Percentiles rank a stretch among this genome's conserved stretches.
These are phyloP conservation scores for Chloris gayana DNA, from an alignment of 176 grass and related monocot genomes.

Conservation along the genomic window DNA sequence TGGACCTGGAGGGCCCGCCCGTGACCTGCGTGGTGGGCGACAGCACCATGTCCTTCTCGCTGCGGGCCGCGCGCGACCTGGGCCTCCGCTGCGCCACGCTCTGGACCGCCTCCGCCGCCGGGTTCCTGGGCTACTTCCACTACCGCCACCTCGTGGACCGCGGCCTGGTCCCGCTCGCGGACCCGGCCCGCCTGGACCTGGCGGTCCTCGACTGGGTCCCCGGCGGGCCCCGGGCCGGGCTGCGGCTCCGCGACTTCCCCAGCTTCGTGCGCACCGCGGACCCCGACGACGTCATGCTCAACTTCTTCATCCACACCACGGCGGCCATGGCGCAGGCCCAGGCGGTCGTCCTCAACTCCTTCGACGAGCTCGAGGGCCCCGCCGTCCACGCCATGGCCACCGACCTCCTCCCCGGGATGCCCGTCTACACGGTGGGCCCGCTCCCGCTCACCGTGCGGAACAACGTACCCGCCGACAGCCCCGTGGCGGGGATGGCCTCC, in stretches of 20 bases:
- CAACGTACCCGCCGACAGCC: conserved; percentile 26
- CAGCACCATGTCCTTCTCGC: conserved; percentile 47
- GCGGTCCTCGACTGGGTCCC: conserved; percentile 37
- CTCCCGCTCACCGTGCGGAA: conserved; percentile 32
- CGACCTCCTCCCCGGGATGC: not conserved
- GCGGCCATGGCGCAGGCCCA: conserved; percentile 35
- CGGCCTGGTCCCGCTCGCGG: conserved; percentile 43
- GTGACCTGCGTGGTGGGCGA: conserved; percentile 46
- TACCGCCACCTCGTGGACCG: conserved; percentile 46
- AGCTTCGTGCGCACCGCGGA: conserved; percentile 52
- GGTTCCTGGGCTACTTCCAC: conserved; percentile 48
- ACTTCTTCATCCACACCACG: conserved; percentile 50
- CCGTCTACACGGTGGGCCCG: conserved; percentile 39
- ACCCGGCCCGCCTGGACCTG: not conserved
- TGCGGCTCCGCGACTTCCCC: conserved; percentile 46
- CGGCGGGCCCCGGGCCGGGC: not conserved
- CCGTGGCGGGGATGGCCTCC: conserved; percentile 16
- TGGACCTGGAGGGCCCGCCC: conserved; percentile 15
- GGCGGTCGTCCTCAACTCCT: conserved; percentile 50
- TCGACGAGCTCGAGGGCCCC: conserved; percentile 51
- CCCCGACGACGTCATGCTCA: conserved; percentile 48
- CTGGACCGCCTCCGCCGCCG: conserved; percentile 46
- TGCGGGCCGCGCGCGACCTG: conserved; percentile 43
- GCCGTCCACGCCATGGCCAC: not conserved
- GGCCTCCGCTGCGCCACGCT: conserved; percentile 45